Base-by-base conservation (phyloP, 1,284 basidiomycete genomes). In the Phellopilus nigrolimitatus region DNA sequence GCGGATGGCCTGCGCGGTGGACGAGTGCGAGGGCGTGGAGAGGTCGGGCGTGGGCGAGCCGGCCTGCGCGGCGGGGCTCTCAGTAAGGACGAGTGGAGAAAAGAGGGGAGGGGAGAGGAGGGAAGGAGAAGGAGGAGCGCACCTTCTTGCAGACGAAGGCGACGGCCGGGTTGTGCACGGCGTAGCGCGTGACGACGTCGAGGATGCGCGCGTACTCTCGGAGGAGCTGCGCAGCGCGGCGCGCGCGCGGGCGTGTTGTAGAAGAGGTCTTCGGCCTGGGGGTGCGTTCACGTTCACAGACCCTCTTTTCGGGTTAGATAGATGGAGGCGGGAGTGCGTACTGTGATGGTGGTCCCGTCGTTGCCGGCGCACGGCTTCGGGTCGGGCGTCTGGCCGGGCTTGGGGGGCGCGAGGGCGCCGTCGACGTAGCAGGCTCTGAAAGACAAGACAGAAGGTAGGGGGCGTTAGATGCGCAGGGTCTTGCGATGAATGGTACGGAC, bases 261-360 rank as follows among this genome's bases (percentile, higher is more conserved):
- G 66, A 99, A 99, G 28, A 99, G 72, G 63, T 98, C 91, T 65
- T 97, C 92, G 4, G 93, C 93, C 89, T 95, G 56, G n/a, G n/a
- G n/a, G n/a, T n/a, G n/a, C n/a, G 30, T 25, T 27, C 19, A 40
- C 22, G 42, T 17, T 17, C 7, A 49, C 43, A 33, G n/a, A n/a
- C n/a, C n/a, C n/a, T n/a, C n/a, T n/a, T n/a, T n/a, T n/a, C n/a
- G n/a, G n/a, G n/a, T n/a, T n/a, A n/a, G n/a, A n/a, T n/a, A n/a
- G n/a, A n/a, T n/a, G n/a, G n/a, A n/a, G n/a, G n/a, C n/a, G 9
- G 41, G 12, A 6, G 15, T 25, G 66, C 81, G 47, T 60, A 92
- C 93, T 0, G 78, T 87, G 54, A 99, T 88, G 1, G 83, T 84
- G 0, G 97, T 99, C 0, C 97, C 97, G 54, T 97, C 88, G 59